These are phyloP conservation scores for Uncinocarpus reesii DNA, from an alignment of 2,329 filamentous ascomycete species.

Conservation along the genomic window DNA sequence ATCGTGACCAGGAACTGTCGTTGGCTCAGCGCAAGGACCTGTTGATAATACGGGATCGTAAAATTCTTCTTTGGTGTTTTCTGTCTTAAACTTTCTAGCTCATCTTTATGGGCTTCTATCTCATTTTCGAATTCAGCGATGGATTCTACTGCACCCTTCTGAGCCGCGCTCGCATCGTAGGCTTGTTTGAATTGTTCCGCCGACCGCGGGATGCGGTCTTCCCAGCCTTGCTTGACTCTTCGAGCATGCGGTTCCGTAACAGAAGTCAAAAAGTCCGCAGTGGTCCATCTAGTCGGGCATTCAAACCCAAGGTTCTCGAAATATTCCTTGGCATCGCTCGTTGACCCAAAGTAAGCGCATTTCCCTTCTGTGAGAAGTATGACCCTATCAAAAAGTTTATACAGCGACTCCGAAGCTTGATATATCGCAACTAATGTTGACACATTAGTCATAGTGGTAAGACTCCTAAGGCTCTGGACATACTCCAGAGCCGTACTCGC, in stretches of 20 bases:
- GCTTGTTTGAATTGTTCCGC: slow-evolving; percentile 46
- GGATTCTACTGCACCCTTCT: slow-evolving; percentile 38
- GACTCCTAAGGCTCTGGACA: slow-evolving; percentile 53
- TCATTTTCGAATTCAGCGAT: slow-evolving; percentile 46
- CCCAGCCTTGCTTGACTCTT: slow-evolving; percentile 46
- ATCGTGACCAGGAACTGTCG: slow-evolving; percentile 44
- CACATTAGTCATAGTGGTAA: slow-evolving; percentile 53
- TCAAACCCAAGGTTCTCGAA: slow-evolving; percentile 61
- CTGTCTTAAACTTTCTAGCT: slow-evolving; percentile 33
- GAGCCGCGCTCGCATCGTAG: slow-evolving; percentile 41
- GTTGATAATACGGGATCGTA: slow-evolving; percentile 42
- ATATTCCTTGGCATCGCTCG: slow-evolving; percentile 54
- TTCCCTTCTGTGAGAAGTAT: slow-evolving; percentile 57
- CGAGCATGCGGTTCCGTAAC: slow-evolving; percentile 54
- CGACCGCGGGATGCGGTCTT: slow-evolving; percentile 47
- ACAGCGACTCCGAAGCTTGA: slow-evolving; percentile 49
- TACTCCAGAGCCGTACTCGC: slow-evolving; percentile 65
- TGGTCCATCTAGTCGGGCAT: slow-evolving; percentile 61
- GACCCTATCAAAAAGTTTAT: slow-evolving; percentile 56
- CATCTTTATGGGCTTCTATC: slow-evolving; percentile 33
- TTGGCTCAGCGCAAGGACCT: slow-evolving; percentile 47
- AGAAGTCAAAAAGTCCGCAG: slow-evolving; percentile 67
- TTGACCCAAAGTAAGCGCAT: slow-evolving; percentile 61
- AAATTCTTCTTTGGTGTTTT: slow-evolving; percentile 43
- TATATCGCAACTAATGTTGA: slow-evolving; percentile 61